These are phyloP conservation scores for Solanum microdontum DNA, from an alignment of 257 asterid genomes.

Conservation along the genomic window DNA sequence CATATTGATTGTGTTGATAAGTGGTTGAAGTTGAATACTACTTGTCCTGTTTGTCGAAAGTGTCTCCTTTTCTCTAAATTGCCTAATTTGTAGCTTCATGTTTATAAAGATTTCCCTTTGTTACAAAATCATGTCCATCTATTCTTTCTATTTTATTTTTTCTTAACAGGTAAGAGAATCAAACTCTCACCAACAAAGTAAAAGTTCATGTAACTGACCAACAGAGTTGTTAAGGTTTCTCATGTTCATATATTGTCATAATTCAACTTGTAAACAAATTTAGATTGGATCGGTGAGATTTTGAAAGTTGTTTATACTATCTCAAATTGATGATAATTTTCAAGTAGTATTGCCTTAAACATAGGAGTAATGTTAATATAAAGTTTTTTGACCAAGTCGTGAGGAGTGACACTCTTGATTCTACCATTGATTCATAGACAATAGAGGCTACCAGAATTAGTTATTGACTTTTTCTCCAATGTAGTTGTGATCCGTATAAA, in stretches of 20 bases:
- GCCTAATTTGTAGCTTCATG: neutral
- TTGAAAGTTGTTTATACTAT: neutral
- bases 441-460: neutral
- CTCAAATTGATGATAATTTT: neutral
- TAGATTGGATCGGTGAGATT: neutral
- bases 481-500: neutral
- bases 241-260: neutral
- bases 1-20: constrained; percentile 26
- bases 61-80: neutral
- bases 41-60: constrained; percentile 32
- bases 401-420: neutral
- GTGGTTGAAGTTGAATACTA: constrained; percentile 20
- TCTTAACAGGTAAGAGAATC: neutral
- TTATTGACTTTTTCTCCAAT: neutral
- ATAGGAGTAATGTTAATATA: neutral
- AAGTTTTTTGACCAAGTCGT: neutral
- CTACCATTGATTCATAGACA: neutral
- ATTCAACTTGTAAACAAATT: neutral
- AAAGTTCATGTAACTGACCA: too few species aligned
- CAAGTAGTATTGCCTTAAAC: neutral
- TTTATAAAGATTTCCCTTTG: neutral
- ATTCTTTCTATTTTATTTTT: neutral
- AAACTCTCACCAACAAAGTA: neutral
- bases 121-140: neutral
- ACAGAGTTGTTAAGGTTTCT: neutral